Evolutionary conservation across 257 asterid genomes (phyloP).

Genomic region (Solanum virginianum): DNA sequence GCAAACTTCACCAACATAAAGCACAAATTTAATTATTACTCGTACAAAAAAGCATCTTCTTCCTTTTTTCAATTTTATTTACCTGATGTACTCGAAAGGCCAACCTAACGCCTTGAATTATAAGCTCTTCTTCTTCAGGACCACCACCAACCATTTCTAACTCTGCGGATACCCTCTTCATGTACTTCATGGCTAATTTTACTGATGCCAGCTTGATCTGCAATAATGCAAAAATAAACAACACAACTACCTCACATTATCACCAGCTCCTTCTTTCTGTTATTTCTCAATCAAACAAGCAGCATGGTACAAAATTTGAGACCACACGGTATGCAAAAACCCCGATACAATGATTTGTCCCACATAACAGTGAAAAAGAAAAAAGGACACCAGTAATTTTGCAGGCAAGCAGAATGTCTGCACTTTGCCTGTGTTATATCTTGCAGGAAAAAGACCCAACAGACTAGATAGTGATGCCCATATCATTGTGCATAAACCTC

Average conservation of each 20-base stretch:
- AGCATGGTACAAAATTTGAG: not conserved
- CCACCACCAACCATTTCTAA: slow-evolving; percentile 63
- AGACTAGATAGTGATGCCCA: not conserved
- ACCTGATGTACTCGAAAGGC: slow-evolving; percentile 99
- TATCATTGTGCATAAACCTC: not conserved
- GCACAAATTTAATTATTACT: not conserved
- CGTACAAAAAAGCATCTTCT: not conserved
- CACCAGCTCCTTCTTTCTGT: not conserved
- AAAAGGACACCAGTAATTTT: not conserved
- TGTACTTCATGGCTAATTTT: slow-evolving; percentile 91
- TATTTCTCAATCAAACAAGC: slow-evolving; percentile 10
- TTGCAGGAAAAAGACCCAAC: not conserved
- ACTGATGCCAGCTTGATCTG: slow-evolving; percentile 98
- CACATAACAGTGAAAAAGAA: not conserved
- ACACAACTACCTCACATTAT: not conserved
- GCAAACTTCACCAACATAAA: slow-evolving; percentile 55
- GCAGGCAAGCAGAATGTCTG: slow-evolving; percentile 1
- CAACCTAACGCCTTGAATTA: slow-evolving; percentile 77
- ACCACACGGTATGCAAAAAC: not conserved
- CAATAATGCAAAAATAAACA: slow-evolving; percentile 1
- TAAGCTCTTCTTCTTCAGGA: slow-evolving; percentile 94
- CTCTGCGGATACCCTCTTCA: slow-evolving; percentile 87
- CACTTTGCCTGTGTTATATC: not conserved
- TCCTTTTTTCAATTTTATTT: not conserved
- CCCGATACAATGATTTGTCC: not conserved